Evolutionary conservation across 257 asterid species (phyloP).

Genomic region (Fraxinus pennsylvanica): DNA sequence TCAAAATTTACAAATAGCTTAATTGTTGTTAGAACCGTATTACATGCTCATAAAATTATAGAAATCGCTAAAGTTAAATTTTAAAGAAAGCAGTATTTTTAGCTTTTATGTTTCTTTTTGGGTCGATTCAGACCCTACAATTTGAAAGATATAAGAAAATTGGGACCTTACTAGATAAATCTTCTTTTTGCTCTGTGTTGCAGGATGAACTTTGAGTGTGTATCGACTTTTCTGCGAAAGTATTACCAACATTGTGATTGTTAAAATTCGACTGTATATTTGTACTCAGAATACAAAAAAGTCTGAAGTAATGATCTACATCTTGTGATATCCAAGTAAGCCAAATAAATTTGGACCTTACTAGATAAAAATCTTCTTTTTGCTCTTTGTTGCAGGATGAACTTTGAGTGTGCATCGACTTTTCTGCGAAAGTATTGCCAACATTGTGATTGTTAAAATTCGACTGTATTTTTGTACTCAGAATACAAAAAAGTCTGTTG

Average conservation of each 20-base stretch:
- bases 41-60: neutral
- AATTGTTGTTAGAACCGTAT: neutral
- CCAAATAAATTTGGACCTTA: neutral
- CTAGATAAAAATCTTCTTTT: neutral
- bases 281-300: neutral
- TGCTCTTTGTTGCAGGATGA: constrained; percentile 51
- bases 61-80: neutral
- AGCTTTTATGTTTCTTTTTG: neutral
- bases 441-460: neutral
- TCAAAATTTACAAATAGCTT: too few species aligned
- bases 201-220: constrained; percentile 61
- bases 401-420: constrained; percentile 34
- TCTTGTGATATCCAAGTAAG: constrained; percentile 7
- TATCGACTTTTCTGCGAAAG: neutral
- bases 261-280: neutral
- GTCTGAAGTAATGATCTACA: neutral
- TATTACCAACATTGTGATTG: neutral
- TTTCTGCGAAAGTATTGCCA: neutral
- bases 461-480: neutral
- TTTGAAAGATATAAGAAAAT: neutral
- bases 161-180: neutral
- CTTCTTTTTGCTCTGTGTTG: constrained; percentile 21
- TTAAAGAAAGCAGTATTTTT: neutral
- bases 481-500: neutral
- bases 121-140: too few species aligned